Conservation (phyloP, 2,329 filamentous ascomycete species). For the Orbilia brochopaga region DNA sequence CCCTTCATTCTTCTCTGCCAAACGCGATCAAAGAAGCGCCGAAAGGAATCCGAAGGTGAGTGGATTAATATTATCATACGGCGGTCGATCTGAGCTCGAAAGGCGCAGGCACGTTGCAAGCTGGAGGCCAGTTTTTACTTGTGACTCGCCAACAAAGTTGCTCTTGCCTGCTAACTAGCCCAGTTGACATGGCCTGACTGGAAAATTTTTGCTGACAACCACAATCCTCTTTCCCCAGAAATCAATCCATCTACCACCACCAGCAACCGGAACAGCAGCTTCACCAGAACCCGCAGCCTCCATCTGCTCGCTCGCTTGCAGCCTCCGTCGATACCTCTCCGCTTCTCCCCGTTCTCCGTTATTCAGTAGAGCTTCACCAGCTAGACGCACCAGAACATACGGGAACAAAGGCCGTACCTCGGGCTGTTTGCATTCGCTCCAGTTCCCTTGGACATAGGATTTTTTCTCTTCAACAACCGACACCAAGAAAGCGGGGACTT, state of each 20-base stretch:
- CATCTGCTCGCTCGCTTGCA: constrained; percentile 1
- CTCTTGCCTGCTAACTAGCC: background rate
- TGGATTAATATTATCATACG: background rate
- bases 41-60: constrained; percentile 35
- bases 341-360: background rate
- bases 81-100: no score
- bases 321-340: background rate
- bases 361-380: background rate
- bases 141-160: no score
- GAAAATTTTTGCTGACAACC: background rate
- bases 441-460: constrained; percentile 8
- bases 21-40: background rate
- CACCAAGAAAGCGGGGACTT: constrained; percentile 47
- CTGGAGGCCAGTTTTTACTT: no score
- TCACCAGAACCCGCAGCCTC: background rate
- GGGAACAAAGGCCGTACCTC: constrained; percentile 12
- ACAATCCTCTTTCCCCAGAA: background rate
- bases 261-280: constrained; percentile 1
- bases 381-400: constrained; percentile 4
- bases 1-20: constrained; percentile 13
- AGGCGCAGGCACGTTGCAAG: no score
- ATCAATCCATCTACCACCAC: background rate
- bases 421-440: constrained; percentile 26
- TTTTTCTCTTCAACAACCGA: constrained; percentile 16
- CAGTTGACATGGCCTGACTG: background rate